Base-by-base conservation (phyloP, 1,284 basidiomycete genomes). In the Malassezia vespertilionis region DNA sequence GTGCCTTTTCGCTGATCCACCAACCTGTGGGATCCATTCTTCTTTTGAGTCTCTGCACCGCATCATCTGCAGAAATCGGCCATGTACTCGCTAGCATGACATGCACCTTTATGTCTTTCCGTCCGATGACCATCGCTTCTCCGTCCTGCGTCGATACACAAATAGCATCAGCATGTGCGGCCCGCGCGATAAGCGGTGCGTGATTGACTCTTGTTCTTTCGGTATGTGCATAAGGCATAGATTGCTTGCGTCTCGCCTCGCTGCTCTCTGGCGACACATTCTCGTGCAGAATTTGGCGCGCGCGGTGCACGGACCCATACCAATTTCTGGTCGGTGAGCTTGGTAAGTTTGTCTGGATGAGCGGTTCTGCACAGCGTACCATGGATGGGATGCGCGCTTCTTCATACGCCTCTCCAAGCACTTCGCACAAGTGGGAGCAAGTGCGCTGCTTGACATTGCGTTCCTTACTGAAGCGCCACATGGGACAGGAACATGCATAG, bases 1-100 rank as follows among this genome's bases (percentile, higher is more conserved):
- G 76, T 69, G 31, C 80, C 78, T 79, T 82, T 60, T 82, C 80
- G 18, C 79, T 80, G 22, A 81, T 75, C 79, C 79, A 81, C 78
- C 78, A 81, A 0, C 78, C 79, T 9, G 75, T 76, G 0, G 79
- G 80, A 57, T 81, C 79, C 33, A 73, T 71, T n/a, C n/a, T n/a
- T n/a, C n/a, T n/a, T n/a, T n/a, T n/a, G n/a, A n/a, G n/a, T n/a
- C n/a, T n/a, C n/a, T n/a, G n/a, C n/a, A n/a, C n/a, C 1, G 48
- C 9, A 23, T 34, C 35, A 43, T 52, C 6, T 41, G 36, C 40
- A 1, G 51, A 40, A 30, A 47, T 54, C 38, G 39, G 43, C 77
- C 79, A 81, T 47, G 78, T 78, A 49, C 77, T 76, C 1, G 80
- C 80, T 0, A 82, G 71, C 37, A 82, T 65, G 4, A 81, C 58